Evolutionary conservation across 2,329 filamentous ascomycete genomes (phyloP), one percentile per base, ranked within the genome.

Genomic region (Pseudogymnoascus pannorum): DNA sequence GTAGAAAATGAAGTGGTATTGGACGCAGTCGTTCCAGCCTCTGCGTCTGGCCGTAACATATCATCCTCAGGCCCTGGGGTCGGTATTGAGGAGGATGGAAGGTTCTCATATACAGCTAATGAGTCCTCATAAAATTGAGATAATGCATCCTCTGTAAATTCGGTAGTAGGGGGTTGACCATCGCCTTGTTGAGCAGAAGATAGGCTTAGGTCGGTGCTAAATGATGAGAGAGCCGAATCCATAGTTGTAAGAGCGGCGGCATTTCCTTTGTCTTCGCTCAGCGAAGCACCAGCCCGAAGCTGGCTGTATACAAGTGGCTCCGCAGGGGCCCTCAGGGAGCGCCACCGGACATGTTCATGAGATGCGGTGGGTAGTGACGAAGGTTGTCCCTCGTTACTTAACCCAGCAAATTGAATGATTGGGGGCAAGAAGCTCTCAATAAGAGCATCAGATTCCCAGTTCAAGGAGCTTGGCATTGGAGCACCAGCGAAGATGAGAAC

Each of bases 111-210:
- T 12, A 87, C 75, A 1, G 85, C 82, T 57, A 95, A 80, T 0
- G 91, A 94, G 68, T 93, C 85, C 65, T 94, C 84, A 68, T 91
- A 89, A 72, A 94, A 95, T 61, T 86, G 81, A 3, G 83, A 81
- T 3, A 87, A 73, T 0, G 78, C 64, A 16, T 75, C 70, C 26
- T 70, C 66, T 36, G 65, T 57, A 8, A 65, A 66, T 61, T 65
- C 60, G 1, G 61, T 36, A 42, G 63, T 65, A 8, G 63, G 64
- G 12, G 20, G n/a, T 31, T 35, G 35, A 4, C 58, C 59, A 44
- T 67, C 64, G 4, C 65, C 65, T 1, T 65, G 16, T 20, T 68
- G 65, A 60, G 64, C 64, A 7, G 67, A 44, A 16, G 66, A 63
- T n/a, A 63, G 67, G 22, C 48, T 54, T 54, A 18, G 26, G 5